Conservation (phyloP, 306 rosid genomes). For the Pyrus communis region DNA sequence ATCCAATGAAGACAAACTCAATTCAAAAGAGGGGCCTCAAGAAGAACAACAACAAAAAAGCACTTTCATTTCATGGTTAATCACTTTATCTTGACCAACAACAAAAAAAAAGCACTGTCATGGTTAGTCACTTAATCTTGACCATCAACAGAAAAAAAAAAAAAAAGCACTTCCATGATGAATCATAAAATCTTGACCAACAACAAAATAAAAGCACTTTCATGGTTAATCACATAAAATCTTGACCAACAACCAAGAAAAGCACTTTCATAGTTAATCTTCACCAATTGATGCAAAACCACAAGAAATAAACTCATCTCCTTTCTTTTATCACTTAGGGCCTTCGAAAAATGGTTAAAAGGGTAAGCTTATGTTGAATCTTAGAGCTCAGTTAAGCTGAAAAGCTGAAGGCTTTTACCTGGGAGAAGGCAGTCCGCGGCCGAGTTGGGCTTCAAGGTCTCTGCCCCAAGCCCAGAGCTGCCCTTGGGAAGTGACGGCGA, state of each 20-base stretch:
- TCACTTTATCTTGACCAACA: background rate
- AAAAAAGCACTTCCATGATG: too few species aligned
- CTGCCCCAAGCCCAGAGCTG: slow-evolving; percentile 92
- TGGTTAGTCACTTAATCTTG: too few species aligned
- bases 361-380: background rate
- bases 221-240: too few species aligned
- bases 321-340: too few species aligned
- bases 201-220: background rate
- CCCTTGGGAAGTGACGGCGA: slow-evolving; percentile 54
- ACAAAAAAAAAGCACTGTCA: too few species aligned
- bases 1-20: background rate
- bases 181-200: too few species aligned
- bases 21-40: background rate
- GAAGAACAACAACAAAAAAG: background rate
- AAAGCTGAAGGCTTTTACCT: slow-evolving; percentile 24
- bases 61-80: background rate
- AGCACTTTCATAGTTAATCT: background rate
- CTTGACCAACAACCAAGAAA: background rate
- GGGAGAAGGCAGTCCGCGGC: slow-evolving; percentile 52
- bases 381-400: background rate
- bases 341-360: background rate
- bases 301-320: background rate
- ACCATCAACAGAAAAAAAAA: too few species aligned
- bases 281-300: background rate
- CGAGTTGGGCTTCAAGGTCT: slow-evolving; percentile 78